Evolutionary conservation across 2,329 filamentous ascomycete genomes (phyloP), one percentile per base, ranked within the genome.

Genomic region (Coleophoma eucalyptorum): DNA sequence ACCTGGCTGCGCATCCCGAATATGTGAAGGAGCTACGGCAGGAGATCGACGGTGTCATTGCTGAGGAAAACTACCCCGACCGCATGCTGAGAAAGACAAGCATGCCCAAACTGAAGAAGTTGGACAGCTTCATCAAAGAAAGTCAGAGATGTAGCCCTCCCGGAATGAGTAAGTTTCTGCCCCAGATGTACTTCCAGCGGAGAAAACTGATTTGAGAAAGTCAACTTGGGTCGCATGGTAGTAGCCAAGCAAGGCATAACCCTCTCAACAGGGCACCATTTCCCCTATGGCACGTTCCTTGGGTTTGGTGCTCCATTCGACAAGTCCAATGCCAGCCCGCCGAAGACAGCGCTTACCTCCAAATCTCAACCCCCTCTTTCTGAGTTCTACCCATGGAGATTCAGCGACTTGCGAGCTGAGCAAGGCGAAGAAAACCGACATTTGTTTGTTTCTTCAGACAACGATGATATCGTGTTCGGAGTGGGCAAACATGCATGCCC

Each of bases 261-360:
- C 3, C 73, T 82, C 3, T 79, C 78, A 43, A 78, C 77, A 62
- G 79, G 78, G n/a, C 76, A 79, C 48, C 67, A 72, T 54, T 61
- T 70, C 11, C 67, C 68, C 1, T 47, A 63, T 0, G 68, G 68
- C 41, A 59, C 60, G 21, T 35, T 52, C 8, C 57, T 69, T 48
- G 64, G 67, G 7, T 52, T 52, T 20, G 20, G 19, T 10, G 21
- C 37, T 7, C 34, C 49, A 8, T 44, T 34, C 31, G 21, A 26
- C 42, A 18, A 38, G 3, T 5, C 16, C 43, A 44, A 20, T 6
- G 13, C 6, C 5, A 16, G 11, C 42, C 43, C 33, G 10, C 35
- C 49, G 21, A 32, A 26, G 16, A 32, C 38, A 15, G 12, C n/a
- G 5, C 10, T 38, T 13, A 48, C 45, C 5, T 16, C 32, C 31